Evolutionary conservation across 1,139 yeast genomes (phyloP).

Genomic region (Yamadazyma dushanensis): DNA sequence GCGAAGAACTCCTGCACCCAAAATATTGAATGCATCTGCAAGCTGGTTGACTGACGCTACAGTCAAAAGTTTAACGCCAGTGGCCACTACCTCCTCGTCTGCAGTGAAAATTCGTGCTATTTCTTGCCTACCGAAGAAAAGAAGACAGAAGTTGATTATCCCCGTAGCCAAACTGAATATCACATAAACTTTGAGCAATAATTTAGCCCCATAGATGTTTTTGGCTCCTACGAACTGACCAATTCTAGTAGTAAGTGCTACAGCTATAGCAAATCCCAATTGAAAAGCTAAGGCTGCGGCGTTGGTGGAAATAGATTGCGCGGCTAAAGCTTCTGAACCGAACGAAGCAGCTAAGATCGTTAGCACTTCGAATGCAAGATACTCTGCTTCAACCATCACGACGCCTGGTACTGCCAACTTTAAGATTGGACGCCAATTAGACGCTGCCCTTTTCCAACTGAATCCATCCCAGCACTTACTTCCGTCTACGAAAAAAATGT

Average conservation of each 20-base stretch:
- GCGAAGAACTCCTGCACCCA: slow-evolving; percentile 45
- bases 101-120: slow-evolving; percentile 32
- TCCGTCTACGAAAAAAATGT: slow-evolving; percentile 58
- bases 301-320: slow-evolving; percentile 47
- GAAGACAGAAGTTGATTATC: slow-evolving; percentile 27
- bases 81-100: slow-evolving; percentile 28
- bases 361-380: slow-evolving; percentile 78
- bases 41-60: slow-evolving; percentile 43
- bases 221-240: slow-evolving; percentile 43
- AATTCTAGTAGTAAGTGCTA: slow-evolving; percentile 42
- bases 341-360: slow-evolving; percentile 61
- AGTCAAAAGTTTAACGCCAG: slow-evolving; percentile 25
- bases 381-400: slow-evolving; percentile 83
- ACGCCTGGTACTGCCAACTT: slow-evolving; percentile 77
- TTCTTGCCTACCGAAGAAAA: slow-evolving; percentile 27
- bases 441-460: slow-evolving; percentile 37
- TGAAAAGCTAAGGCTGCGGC: slow-evolving; percentile 43
- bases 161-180: slow-evolving; percentile 26
- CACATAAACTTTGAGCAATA: slow-evolving; percentile 26
- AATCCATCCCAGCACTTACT: slow-evolving; percentile 73
- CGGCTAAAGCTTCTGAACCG: slow-evolving; percentile 48
- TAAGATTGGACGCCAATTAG: slow-evolving; percentile 65
- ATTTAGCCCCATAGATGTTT: slow-evolving; percentile 29
- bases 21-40: slow-evolving; percentile 39
- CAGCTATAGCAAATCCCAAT: slow-evolving; percentile 45